phyloP scores from a whole-genome alignment of 768 basidiomycete genomes.

The Mycena filopes region DNA sequence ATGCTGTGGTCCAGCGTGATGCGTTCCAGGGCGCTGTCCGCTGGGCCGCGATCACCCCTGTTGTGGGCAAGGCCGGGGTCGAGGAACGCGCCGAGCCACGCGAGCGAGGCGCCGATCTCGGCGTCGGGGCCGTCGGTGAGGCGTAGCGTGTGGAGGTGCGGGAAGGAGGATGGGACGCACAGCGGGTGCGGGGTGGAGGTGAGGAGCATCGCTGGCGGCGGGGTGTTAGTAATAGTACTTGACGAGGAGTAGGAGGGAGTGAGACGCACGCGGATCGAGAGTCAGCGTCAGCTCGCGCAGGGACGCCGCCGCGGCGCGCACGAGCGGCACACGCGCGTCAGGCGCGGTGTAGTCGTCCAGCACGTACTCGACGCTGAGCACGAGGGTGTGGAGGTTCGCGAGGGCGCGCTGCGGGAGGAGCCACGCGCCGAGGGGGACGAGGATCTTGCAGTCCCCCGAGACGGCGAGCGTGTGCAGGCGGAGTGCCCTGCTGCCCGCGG shows the following conservation, averaged over 20 bases:
- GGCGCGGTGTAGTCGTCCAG: slow-evolving; percentile 15
- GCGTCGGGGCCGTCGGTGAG: slow-evolving; percentile 27
- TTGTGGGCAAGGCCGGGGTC: background rate
- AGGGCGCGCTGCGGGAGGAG: slow-evolving; percentile 22
- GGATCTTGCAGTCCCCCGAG: slow-evolving; percentile 23
- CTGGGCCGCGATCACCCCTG: background rate
- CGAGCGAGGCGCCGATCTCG: slow-evolving; percentile 9
- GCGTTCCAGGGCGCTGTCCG: slow-evolving; percentile 1
- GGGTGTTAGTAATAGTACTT: background rate
- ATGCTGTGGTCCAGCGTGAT: slow-evolving; percentile 27
- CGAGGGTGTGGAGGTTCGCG: slow-evolving; percentile 16
- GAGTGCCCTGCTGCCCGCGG: background rate
- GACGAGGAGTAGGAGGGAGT: background rate
- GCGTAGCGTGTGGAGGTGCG: slow-evolving; percentile 19
- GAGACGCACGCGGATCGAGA: slow-evolving; percentile 29
- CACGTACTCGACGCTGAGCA: slow-evolving; percentile 20
- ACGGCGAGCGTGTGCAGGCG: slow-evolving; percentile 19
- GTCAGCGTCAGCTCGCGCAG: slow-evolving; percentile 20
- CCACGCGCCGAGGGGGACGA: slow-evolving; percentile 21
- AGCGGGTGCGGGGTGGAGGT: background rate
- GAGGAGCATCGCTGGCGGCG: slow-evolving; percentile 15
- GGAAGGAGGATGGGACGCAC: background rate
- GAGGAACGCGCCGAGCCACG: slow-evolving; percentile 19
- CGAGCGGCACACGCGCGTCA: slow-evolving; percentile 14
- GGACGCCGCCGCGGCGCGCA: slow-evolving; percentile 1